These are phyloP conservation scores for Aspergillus saccharolyticus DNA, from an alignment of 495 filamentous ascomycete genomes.

Conservation along the genomic window DNA sequence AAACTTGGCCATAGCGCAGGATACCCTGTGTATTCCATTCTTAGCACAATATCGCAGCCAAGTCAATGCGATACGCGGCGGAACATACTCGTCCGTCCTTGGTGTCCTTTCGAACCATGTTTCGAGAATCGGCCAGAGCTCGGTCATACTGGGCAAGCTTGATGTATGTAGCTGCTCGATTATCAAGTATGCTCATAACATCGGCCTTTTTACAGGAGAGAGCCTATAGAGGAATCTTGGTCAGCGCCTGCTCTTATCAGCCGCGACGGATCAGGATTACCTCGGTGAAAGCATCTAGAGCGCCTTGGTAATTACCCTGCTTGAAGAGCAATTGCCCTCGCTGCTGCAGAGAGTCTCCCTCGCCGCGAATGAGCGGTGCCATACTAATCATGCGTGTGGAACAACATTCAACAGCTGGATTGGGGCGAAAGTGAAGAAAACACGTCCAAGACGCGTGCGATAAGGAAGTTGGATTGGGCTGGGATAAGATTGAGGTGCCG, in stretches of 20 bases:
- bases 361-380: background rate
- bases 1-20: conserved; percentile 57
- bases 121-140: conserved; percentile 55
- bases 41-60: background rate
- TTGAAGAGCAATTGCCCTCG: conserved; percentile 1
- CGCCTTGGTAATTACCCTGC: background rate
- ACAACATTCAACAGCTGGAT: background rate
- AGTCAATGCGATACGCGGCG: background rate
- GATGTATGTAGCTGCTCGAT: conserved; percentile 55
- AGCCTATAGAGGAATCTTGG: background rate
- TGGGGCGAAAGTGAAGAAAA: background rate
- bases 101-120: conserved; percentile 52
- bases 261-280: background rate
- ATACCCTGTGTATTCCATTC: conserved; percentile 46
- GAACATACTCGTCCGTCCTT: conserved; percentile 42
- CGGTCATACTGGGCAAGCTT: conserved; percentile 49
- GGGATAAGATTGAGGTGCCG: background rate
- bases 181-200: conserved; percentile 43
- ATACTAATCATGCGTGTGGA: background rate
- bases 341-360: conserved; percentile 2
- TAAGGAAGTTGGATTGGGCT: background rate
- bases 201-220: background rate
- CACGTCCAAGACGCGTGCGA: background rate
- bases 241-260: background rate
- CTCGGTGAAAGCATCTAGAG: background rate